phyloP scores from a whole-genome alignment of 305 asterid genomes.

The Rubia tinctorum region DNA sequence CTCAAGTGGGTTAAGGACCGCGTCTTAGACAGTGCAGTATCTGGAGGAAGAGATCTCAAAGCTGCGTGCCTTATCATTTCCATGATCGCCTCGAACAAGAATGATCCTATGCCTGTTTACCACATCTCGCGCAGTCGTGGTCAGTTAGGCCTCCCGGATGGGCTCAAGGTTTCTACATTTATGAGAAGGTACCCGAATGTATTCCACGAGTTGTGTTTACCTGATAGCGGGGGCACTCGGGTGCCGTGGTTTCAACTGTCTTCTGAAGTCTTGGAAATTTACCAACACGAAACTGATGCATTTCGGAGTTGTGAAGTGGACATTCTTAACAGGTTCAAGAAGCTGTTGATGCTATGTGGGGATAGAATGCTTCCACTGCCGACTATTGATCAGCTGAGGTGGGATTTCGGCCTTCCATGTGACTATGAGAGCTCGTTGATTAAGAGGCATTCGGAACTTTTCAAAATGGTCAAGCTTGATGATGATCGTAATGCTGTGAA shows the following conservation, averaged over 20 bases:
- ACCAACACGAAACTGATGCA: slow-evolving; percentile 39
- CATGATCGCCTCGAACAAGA: slow-evolving; percentile 49
- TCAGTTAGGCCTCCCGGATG: slow-evolving; percentile 59
- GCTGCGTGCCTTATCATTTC: slow-evolving; percentile 63
- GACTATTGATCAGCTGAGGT: slow-evolving; percentile 75
- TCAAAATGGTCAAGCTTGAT: slow-evolving; percentile 47
- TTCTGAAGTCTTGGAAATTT: slow-evolving; percentile 37
- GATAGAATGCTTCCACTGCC: slow-evolving; percentile 66
- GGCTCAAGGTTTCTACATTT: slow-evolving; percentile 69
- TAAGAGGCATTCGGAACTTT: slow-evolving; percentile 41
- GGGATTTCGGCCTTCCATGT: slow-evolving; percentile 82
- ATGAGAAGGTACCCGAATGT: slow-evolving; percentile 73
- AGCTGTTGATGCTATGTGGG: slow-evolving; percentile 75
- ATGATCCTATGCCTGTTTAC: slow-evolving; percentile 55
- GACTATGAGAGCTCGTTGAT: slow-evolving; percentile 48
- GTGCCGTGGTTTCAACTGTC: slow-evolving; percentile 77
- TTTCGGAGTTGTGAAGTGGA: slow-evolving; percentile 38
- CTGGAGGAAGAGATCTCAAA: slow-evolving; percentile 50
- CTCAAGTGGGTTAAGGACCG: slow-evolving; percentile 78
- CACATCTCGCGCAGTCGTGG: slow-evolving; percentile 45
- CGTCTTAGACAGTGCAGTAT: slow-evolving; percentile 58
- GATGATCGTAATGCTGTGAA: slow-evolving; percentile 69
- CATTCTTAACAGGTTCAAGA: slow-evolving; percentile 61
- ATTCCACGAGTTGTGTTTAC: slow-evolving; percentile 53
- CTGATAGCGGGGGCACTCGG: slow-evolving; percentile 70